Evolutionary conservation across 306 rosid species (phyloP).

Genomic region (Acacia acuminata): DNA sequence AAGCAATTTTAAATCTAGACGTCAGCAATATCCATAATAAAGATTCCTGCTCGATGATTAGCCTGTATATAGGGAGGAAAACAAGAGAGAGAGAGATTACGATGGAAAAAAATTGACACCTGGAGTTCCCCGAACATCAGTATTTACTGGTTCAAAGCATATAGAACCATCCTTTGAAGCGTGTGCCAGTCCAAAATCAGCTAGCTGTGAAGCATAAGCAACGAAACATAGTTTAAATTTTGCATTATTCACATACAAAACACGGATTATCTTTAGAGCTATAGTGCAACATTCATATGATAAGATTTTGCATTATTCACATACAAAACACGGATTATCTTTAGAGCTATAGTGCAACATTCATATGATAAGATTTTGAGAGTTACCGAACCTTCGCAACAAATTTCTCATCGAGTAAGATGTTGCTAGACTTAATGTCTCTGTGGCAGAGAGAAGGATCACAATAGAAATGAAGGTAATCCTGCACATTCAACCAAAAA

Average conservation of each 20-base stretch:
- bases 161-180: slow-evolving; percentile 87
- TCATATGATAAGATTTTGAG: slow-evolving; percentile 14
- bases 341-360: slow-evolving; percentile 13
- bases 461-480: slow-evolving; percentile 97
- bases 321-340: slow-evolving; percentile 1
- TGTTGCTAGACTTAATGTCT: slow-evolving; percentile 96
- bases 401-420: slow-evolving; percentile 77
- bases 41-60: not conserved
- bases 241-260: slow-evolving; percentile 10
- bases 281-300: not conserved
- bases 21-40: slow-evolving; percentile 18
- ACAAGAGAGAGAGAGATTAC: not conserved
- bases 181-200: slow-evolving; percentile 96
- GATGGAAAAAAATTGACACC: slow-evolving; percentile 46
- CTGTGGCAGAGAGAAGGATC: slow-evolving; percentile 97
- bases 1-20: slow-evolving; percentile 37
- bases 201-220: slow-evolving; percentile 63
- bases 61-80: not conserved
- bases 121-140: slow-evolving; percentile 92
- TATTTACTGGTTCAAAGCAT: slow-evolving; percentile 85
- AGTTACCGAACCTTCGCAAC: slow-evolving; percentile 78
- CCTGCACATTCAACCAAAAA: slow-evolving; percentile 57
- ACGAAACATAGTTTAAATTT: slow-evolving; percentile 7
- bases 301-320: slow-evolving; percentile 21
- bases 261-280: slow-evolving; percentile 24